Evolutionary conservation across 2,329 filamentous ascomycete genomes (phyloP), one percentile per base, ranked within the genome.

Genomic region (Pseudopithomyces maydicus): DNA sequence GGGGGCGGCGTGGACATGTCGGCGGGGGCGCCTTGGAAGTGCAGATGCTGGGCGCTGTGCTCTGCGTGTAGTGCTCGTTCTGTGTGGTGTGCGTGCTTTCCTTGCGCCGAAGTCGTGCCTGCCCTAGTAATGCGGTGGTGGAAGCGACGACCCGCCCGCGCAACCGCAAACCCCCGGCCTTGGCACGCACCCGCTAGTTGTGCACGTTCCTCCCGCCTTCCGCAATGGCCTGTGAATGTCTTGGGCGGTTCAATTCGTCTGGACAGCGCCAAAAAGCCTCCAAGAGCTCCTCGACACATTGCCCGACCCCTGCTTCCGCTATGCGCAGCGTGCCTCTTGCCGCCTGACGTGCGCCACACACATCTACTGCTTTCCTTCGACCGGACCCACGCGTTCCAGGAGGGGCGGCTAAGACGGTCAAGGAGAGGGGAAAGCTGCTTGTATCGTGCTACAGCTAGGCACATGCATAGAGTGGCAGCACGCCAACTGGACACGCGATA

Each of bases 381-480:
- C 22, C 17, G 19, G 42, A 20, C 32, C 26, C 56, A 42, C 39
- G 35, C 61, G 56, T 42, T 53, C 52, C 43, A 45, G 55, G 52
- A 63, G 63, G 67, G 65, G 65, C 61, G 65, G 66, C 70, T 66
- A 70, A 54, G 53, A 62, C 62, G 49, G 15, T 36, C 52, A 61
- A 49, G 44, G 57, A 64, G 59, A 66, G 56, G 54, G 58, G 56
- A 57, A 29, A 59, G 62, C 63, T 63, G 62, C 56, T 64, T 60
- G 55, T 55, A 64, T 56, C 55, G 65, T 64, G 60, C 55, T 49
- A 65, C 69, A 50, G 67, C 67, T 65, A 50, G 64, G 65, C 67
- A 65, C 69, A 73, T 73, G 70, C 71, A 70, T 64, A 65, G 59
- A 55, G 55, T 50, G 56, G 56, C 58, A 52, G 59, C 65, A 33